Evolutionary conservation across 2,329 filamentous ascomycete species (phyloP).

Genomic region (Hypoxylon sp.): DNA sequence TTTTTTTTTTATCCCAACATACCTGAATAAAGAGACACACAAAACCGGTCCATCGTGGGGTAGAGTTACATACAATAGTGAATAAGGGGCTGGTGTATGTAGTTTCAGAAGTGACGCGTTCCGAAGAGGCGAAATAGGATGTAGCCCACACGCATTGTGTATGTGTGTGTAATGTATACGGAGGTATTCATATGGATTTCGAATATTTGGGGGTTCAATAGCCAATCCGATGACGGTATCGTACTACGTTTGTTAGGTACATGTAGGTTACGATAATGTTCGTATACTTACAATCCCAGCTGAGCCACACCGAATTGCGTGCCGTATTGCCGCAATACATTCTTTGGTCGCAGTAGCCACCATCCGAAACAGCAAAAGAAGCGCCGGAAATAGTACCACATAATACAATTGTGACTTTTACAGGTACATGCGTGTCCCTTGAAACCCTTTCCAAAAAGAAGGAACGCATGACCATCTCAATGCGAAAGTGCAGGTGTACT

Average conservation of each 20-base stretch:
- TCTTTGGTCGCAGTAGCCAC: slow-evolving; percentile 12
- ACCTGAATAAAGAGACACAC: slow-evolving; percentile 10
- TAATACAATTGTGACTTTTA: slow-evolving; percentile 12
- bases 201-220: neutral
- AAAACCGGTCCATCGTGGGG: neutral
- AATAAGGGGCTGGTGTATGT: slow-evolving; percentile 22
- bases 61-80: slow-evolving; percentile 4
- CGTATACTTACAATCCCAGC: slow-evolving; percentile 13
- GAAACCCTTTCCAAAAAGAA: slow-evolving; percentile 38
- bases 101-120: slow-evolving; percentile 42
- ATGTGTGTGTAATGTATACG: neutral
- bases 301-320: slow-evolving; percentile 42
- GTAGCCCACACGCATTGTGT: slow-evolving; percentile 6
- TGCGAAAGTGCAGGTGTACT: slow-evolving; percentile 22
- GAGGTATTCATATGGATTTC: neutral
- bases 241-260: neutral
- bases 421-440: slow-evolving; percentile 35
- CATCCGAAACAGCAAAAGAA: slow-evolving; percentile 41
- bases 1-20: neutral
- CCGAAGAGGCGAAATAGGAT: slow-evolving; percentile 23
- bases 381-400: slow-evolving; percentile 38
- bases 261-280: neutral
- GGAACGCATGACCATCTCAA: slow-evolving; percentile 36
- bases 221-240: neutral
- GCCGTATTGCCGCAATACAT: slow-evolving; percentile 38